Evolutionary conservation across 176 grass and related monocot genomes (phyloP), one percentile per base, ranked within the genome.

Genomic region (Aegilops bicornis): DNA sequence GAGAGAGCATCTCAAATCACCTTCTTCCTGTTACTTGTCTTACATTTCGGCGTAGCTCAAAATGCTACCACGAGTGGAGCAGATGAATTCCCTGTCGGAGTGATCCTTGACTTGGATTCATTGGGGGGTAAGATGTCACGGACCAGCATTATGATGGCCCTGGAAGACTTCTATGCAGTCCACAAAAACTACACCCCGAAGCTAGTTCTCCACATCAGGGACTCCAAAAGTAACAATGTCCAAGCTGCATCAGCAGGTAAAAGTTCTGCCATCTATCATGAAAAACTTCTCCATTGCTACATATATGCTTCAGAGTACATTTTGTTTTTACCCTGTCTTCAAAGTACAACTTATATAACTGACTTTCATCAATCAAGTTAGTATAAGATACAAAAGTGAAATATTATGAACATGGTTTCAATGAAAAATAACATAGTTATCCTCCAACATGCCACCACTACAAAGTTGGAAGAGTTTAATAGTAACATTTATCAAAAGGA

Each of bases 151-250:
- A 78, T 73, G 7, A 66, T 96, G 89, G 94, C 94, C 1, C 29
- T 93, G 8, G 62, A 89, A 24, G 94, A 96, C 54, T 96, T 96
- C 83, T 93, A 96, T 33, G 25, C n/a, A 0, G 77, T 59, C 1
- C 60, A 93, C 48, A 35, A 14, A 0, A 91, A 93, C 82, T 83
- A 84, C 69, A 86, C 5, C 31, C 80, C 91, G 22, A 88, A 81
- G 85, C 68, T 93, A 10, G 71, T 69, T 76, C 69, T 96, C 25
- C 78, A 91, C 75, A 12, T 84, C 59, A 81, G 72, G 16, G 79
- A 87, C 80, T 93, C 91, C 66, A 81, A 27, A 20, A 78, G 17
- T 4, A 47, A 42, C 17, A 72, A 90, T 17, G 54, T 90, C 64
- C 62, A 81, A 47, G 87, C 84, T 47, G 84, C 85, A 37, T 87